Conservation (phyloP, 345 rosid species). For the Citrus australasica region DNA sequence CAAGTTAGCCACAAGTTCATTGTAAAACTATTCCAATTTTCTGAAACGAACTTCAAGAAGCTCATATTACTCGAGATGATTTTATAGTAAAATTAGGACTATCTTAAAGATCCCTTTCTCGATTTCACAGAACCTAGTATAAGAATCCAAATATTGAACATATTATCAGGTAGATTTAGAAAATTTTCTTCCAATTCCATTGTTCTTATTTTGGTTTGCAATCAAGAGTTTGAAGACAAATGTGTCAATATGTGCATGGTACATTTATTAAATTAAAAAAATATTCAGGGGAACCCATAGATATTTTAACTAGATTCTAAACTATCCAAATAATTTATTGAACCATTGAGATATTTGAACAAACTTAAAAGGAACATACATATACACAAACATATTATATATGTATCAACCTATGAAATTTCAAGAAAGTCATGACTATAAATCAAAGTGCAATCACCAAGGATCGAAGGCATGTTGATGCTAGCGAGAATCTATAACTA, state of each 20-base stretch:
- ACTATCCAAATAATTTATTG: background rate
- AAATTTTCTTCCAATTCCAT: background rate
- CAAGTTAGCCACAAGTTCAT: background rate
- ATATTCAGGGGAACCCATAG: background rate
- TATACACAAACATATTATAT: background rate
- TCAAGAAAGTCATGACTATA: background rate
- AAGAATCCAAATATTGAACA: background rate
- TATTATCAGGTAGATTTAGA: background rate
- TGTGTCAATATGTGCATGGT: background rate
- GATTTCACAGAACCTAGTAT: background rate
- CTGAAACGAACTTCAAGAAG: background rate
- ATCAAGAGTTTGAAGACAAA: background rate
- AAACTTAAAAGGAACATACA: background rate
- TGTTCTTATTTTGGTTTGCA: background rate
- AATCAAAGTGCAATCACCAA: background rate
- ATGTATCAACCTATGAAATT: background rate
- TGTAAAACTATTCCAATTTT: background rate
- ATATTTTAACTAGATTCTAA: background rate
- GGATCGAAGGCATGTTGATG: background rate
- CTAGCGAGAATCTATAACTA: background rate
- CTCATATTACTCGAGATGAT: background rate
- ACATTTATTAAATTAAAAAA: background rate
- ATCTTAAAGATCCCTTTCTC: background rate
- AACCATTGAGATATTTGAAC: background rate
- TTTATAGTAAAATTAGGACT: background rate